These are phyloP conservation scores for Pythium apleroticum DNA, from an alignment of 352 stramenopile genomes.

Conservation along the genomic window DNA sequence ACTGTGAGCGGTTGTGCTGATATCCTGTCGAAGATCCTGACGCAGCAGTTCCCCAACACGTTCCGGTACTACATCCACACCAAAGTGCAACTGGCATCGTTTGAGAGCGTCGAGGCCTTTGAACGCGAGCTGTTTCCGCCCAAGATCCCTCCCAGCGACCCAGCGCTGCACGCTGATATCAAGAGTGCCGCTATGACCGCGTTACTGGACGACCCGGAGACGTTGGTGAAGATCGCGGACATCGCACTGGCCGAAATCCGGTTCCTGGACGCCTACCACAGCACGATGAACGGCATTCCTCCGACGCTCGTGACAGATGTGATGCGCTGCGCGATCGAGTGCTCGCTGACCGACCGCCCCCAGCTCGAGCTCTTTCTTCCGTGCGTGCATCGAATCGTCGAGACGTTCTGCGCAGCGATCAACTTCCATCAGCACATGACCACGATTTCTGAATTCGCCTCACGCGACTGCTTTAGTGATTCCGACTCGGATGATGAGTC, in stretches of 20 bases:
- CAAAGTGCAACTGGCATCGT: slow-evolving; percentile 66
- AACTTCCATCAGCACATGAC: slow-evolving; percentile 79
- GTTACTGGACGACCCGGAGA: slow-evolving; percentile 48
- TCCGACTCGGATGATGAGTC: slow-evolving; percentile 70
- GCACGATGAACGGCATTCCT: slow-evolving; percentile 45
- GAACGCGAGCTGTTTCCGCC: slow-evolving; percentile 66
- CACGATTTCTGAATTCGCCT: slow-evolving; percentile 71
- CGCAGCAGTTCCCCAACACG: slow-evolving; percentile 73
- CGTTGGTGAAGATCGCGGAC: slow-evolving; percentile 50
- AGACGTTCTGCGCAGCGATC: slow-evolving; percentile 63
- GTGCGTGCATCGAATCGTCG: slow-evolving; percentile 48
- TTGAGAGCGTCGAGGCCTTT: slow-evolving; percentile 70
- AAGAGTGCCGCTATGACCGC: slow-evolving; percentile 49
- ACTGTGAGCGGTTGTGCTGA: slow-evolving; percentile 65
- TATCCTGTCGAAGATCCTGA: slow-evolving; percentile 64
- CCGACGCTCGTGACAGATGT: slow-evolving; percentile 55
- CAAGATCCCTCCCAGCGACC: slow-evolving; percentile 50
- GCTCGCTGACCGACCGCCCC: slow-evolving; percentile 34
- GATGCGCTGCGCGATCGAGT: slow-evolving; percentile 57
- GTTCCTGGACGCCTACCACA: slow-evolving; percentile 62
- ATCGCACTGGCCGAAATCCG: slow-evolving; percentile 61
- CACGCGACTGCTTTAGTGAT: slow-evolving; percentile 74
- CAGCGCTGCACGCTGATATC: slow-evolving; percentile 52
- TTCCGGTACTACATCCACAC: slow-evolving; percentile 75
- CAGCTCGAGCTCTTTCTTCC: slow-evolving; percentile 53